Conservation (phyloP, 1,139 yeast genomes). For the Waltiozyma sp. region DNA sequence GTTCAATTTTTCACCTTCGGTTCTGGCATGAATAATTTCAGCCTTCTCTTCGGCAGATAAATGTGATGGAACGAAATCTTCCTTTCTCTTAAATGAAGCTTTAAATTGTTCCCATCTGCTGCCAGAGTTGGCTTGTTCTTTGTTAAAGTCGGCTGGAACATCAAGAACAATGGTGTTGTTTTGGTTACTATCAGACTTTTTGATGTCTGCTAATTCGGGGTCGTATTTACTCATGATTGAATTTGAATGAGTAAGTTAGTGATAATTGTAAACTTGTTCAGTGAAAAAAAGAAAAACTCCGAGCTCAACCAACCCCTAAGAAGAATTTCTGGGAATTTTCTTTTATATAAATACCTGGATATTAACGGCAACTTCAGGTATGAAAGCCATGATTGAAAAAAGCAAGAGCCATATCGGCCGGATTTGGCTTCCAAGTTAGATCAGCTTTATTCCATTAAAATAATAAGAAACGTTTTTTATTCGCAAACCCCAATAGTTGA, state of each 20-base stretch:
- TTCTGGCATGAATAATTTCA: constrained; percentile 12
- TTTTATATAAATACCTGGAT: not conserved
- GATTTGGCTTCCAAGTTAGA: too few species aligned
- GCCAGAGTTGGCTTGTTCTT: constrained; percentile 1
- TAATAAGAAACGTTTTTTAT: not conserved
- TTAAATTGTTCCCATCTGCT: constrained; percentile 29
- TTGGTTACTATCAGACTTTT: not conserved
- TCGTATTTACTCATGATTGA: not conserved
- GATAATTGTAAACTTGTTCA: too few species aligned
- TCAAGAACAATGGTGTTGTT: not conserved
- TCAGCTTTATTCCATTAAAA: too few species aligned
- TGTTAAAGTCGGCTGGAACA: constrained; percentile 9
- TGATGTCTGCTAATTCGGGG: not conserved
- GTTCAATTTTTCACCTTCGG: constrained; percentile 26
- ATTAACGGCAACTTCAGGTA: not conserved
- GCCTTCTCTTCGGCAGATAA: constrained; percentile 50
- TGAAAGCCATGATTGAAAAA: not conserved
- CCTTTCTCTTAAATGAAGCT: constrained; percentile 49
- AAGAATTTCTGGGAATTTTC: too few species aligned
- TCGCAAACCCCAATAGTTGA: not conserved
- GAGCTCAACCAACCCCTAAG: too few species aligned
- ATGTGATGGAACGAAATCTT: constrained; percentile 54
- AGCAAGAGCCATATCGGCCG: too few species aligned
- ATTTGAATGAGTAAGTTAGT: too few species aligned
- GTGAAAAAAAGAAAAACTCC: too few species aligned